phyloP scores from a whole-genome alignment of 2,329 filamentous ascomycete species.

The Xylariaceae sp. region DNA sequence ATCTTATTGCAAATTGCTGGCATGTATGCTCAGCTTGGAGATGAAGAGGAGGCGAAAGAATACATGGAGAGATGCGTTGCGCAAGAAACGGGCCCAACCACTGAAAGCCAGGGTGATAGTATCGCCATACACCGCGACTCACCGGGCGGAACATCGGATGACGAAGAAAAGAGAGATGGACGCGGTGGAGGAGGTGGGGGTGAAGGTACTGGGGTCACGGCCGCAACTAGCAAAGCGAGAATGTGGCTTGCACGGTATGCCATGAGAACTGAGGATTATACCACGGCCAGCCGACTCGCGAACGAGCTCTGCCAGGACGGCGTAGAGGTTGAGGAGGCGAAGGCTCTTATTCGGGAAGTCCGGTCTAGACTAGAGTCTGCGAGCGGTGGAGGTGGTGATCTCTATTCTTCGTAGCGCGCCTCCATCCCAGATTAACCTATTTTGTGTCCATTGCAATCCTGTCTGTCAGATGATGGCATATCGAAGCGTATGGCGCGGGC shows the following conservation, averaged over 20 bases:
- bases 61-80: constrained; percentile 97
- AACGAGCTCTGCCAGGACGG: constrained; percentile 94
- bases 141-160: constrained; percentile 37
- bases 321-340: constrained; percentile 94
- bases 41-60: constrained; percentile 74
- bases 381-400: too few species aligned
- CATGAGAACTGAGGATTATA: constrained; percentile 70
- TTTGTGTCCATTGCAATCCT: too few species aligned
- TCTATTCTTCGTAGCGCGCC: too few species aligned
- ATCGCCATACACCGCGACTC: constrained; percentile 56
- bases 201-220: constrained; percentile 75
- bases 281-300: constrained; percentile 73
- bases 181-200: constrained; percentile 26
- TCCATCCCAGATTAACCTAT: too few species aligned
- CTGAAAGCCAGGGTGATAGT: constrained; percentile 43
- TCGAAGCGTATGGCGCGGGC: too few species aligned
- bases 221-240: constrained; percentile 84
- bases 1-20: constrained; percentile 84
- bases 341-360: constrained; percentile 84
- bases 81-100: constrained; percentile 70
- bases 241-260: constrained; percentile 89
- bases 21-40: constrained; percentile 78
- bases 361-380: constrained; percentile 64
- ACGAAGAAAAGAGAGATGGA: constrained; percentile 31
- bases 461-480: too few species aligned